Evolutionary conservation across 2,329 filamentous ascomycete genomes (phyloP).

Genomic region (Aspergillus amoenus): DNA sequence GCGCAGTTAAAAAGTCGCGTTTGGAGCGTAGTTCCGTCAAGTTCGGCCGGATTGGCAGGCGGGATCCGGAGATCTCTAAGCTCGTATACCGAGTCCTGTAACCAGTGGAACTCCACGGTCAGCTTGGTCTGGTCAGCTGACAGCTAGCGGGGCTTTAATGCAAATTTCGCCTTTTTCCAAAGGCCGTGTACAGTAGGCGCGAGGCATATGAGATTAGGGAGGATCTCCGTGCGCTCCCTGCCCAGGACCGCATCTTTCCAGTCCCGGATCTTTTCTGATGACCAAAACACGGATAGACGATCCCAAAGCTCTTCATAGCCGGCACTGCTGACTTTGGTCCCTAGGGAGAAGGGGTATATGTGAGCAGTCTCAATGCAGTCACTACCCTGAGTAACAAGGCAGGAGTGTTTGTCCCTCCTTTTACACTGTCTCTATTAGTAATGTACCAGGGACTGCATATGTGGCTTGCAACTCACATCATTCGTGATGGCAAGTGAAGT

Average conservation of each 20-base stretch:
- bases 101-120: no score
- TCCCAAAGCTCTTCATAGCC: neutral
- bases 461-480: neutral
- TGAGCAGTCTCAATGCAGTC: neutral
- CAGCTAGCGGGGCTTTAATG: no score
- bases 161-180: neutral
- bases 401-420: neutral
- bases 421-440: neutral
- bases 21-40: no score
- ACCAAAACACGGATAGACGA: neutral
- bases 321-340: neutral
- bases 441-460: neutral
- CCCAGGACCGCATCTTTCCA: neutral
- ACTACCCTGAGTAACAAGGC: neutral
- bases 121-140: no score
- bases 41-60: no score
- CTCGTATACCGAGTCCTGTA: no score
- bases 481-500: neutral
- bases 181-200: neutral
- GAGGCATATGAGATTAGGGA: neutral
- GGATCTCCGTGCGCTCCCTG: neutral
- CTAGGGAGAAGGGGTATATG: slow-evolving; percentile 3
- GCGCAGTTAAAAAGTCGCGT: no score
- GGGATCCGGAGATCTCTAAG: no score
- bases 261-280: neutral